Evolutionary conservation across 306 rosid genomes (phyloP), one percentile per base, ranked within the genome.

Genomic region (Vigna mungo): DNA sequence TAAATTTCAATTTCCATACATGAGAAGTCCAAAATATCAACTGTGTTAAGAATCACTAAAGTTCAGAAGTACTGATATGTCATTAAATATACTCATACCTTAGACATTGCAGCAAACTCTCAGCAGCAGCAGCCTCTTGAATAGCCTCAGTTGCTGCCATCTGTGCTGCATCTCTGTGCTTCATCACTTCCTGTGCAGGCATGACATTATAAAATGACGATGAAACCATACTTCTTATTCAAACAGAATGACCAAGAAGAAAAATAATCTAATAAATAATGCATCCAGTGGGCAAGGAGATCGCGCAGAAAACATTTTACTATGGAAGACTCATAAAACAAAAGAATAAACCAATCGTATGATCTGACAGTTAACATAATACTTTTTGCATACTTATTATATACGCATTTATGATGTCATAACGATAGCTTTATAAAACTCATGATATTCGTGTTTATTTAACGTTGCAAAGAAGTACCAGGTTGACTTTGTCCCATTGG

Each of bases 81-180:
- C 27, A 25, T 25, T 25, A 7, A 36, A 17, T 58, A 23, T 52
- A 82, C 55, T 48, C 77, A 52, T 87, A 96, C 99, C 99, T 92
- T 74, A 92, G 91, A 83, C 98, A 92, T 66, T 82, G 94, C 78
- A 96, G 88, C 83, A 93, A 78, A 84, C 87, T 91, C 81, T 96
- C 99, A 49, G 98, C 93, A 56, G 90, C 88, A 5, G 99, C 91
- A 76, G 98, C 99, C 85, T 96, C 99, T 81, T 96, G 97, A 58
- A 96, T 83, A 27, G 99, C 99, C 81, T 92, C 99, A 48, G 73
- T 82, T 78, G 98, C 98, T 75, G 98, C 98, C 48, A 89, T 63
- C 77, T 88, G 99, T 58, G 99, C 98, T 49, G 96, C 89, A 86
- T 96, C 98, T 80, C 99, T 96, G 72, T 88, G 90, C 87, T 83